Percentiles rank a stretch among this genome's conserved stretches.
These are phyloP conservation scores for Paramarasmius palmivorus DNA, from an alignment of 1,284 basidiomycete genomes.

Conservation along the genomic window DNA sequence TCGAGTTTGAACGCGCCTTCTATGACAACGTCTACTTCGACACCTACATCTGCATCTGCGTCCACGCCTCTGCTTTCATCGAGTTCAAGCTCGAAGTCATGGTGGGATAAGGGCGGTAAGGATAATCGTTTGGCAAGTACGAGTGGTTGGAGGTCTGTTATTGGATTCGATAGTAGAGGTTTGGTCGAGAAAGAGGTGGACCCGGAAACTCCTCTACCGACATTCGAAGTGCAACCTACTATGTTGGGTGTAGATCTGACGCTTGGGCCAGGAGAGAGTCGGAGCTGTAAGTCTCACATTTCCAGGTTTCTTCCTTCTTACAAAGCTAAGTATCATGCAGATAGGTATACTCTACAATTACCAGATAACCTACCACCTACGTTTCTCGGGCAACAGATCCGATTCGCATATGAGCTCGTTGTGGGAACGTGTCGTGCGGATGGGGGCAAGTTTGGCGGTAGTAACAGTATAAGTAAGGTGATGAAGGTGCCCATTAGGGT, in stretches of 20 bases:
- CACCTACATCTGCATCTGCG: neutral
- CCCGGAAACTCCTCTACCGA: conserved; percentile 72
- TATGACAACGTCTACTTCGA: neutral
- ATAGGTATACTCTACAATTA: conserved; percentile 74
- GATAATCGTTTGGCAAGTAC: too few species aligned
- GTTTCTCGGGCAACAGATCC: conserved; percentile 80
- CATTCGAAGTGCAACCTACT: conserved; percentile 78
- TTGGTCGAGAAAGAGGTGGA: conserved; percentile 46
- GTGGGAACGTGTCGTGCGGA: conserved; percentile 81
- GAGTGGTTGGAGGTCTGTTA: too few species aligned
- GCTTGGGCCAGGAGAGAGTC: conserved; percentile 77
- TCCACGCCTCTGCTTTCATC: neutral
- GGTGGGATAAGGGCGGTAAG: neutral
- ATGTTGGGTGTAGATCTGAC: conserved; percentile 84
- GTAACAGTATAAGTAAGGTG: conserved; percentile 67
- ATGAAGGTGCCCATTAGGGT: conserved; percentile 89
- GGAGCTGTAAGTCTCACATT: conserved; percentile 64
- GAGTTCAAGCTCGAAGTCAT: neutral
- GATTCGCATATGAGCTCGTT: conserved; percentile 87
- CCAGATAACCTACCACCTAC: conserved; percentile 88
- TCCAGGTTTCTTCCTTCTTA: neutral
- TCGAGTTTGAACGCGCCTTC: neutral
- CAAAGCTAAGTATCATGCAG: conserved; percentile 38
- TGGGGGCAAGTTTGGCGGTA: conserved; percentile 31
- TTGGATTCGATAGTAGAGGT: neutral